Conservation (phyloP, 1,284 basidiomycete species). For the Pseudozyma sp. region DNA sequence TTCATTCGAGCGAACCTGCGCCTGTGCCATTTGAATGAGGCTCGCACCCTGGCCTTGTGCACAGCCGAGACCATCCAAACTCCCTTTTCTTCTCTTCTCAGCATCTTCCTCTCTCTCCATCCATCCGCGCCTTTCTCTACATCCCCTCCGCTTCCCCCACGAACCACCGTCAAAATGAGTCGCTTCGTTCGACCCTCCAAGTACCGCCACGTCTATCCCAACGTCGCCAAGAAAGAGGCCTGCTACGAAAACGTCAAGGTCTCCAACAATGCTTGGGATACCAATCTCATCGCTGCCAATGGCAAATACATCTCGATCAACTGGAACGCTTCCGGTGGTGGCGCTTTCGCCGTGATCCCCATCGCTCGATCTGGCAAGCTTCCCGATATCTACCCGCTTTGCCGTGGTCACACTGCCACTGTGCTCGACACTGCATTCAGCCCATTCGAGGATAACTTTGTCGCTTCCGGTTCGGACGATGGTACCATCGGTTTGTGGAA, state of each 20-base stretch:
- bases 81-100: slow-evolving; percentile 2
- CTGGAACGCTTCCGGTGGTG: slow-evolving; percentile 93
- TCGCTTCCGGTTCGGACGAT: slow-evolving; percentile 92
- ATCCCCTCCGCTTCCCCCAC: not conserved
- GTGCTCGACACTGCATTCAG: slow-evolving; percentile 98
- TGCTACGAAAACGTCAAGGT: slow-evolving; percentile 86
- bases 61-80: slow-evolving; percentile 23
- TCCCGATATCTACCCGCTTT: slow-evolving; percentile 91
- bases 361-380: slow-evolving; percentile 75
- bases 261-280: slow-evolving; percentile 82
- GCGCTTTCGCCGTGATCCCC: slow-evolving; percentile 92
- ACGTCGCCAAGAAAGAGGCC: slow-evolving; percentile 68
- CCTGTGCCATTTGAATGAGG: too few species aligned
- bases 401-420: slow-evolving; percentile 81
- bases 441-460: slow-evolving; percentile 89
- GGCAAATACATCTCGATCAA: slow-evolving; percentile 83
- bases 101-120: slow-evolving; percentile 5
- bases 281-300: slow-evolving; percentile 86
- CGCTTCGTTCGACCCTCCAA: slow-evolving; percentile 76
- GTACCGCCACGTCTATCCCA: slow-evolving; percentile 86
- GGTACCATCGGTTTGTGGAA: slow-evolving; percentile 92
- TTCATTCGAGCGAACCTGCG: too few species aligned
- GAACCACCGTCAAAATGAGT: slow-evolving; percentile 52
- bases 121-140: not conserved
- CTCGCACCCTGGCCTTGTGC: not conserved